A percentile compares a stretch with the other conserved stretches of the same genome.
These are phyloP conservation scores for Aschersonia sp. DNA, from an alignment of 2,329 filamentous ascomycete species.

Conservation along the genomic window DNA sequence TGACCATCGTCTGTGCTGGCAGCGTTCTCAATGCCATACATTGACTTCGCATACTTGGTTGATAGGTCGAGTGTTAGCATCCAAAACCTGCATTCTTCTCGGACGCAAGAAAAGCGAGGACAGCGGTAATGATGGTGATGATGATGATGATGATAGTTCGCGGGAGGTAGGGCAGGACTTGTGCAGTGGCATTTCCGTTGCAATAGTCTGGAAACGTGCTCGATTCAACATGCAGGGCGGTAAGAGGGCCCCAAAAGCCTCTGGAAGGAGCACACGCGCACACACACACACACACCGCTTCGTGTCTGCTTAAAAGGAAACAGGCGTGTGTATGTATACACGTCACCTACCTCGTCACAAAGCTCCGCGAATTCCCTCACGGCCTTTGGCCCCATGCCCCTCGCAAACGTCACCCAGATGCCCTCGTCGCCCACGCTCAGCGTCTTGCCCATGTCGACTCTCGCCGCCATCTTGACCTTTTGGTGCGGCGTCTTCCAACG, in stretches of 20 bases:
- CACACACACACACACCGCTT: too few species aligned
- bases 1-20: conserved; percentile 21
- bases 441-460: conserved; percentile 24
- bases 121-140: too few species aligned
- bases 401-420: conserved; percentile 66
- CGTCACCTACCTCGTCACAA: conserved; percentile 43
- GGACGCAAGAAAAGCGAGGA: neutral
- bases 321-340: too few species aligned
- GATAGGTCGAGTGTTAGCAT: neutral
- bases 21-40: conserved; percentile 35
- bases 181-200: too few species aligned
- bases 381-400: conserved; percentile 56
- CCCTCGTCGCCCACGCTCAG: conserved; percentile 57
- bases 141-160: too few species aligned
- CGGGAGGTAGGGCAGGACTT: too few species aligned
- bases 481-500: conserved; percentile 50
- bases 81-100: neutral
- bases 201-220: too few species aligned
- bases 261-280: neutral
- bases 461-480: conserved; percentile 29
- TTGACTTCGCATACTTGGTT: conserved; percentile 47
- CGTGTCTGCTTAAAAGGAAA: too few species aligned
- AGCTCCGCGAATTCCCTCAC: conserved; percentile 51
- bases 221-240: too few species aligned
- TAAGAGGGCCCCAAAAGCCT: neutral